Percentiles rank a stretch among this genome's conserved stretches.
These are phyloP conservation scores for Pseudocohnilembus persalinus DNA, from an alignment of 169 alveolate genomes.

Conservation along the genomic window DNA sequence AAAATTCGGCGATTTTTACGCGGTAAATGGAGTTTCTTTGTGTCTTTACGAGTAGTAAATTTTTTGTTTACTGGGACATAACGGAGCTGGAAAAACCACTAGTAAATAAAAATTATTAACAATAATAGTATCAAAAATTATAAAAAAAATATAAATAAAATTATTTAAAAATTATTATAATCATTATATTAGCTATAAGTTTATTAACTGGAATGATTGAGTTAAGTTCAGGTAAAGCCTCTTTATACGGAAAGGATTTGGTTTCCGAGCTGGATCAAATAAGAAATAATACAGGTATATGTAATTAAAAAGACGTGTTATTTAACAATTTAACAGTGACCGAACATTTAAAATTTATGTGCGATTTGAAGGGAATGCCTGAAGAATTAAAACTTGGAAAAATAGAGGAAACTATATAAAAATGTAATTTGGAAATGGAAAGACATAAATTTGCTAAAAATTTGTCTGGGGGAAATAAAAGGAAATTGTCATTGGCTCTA, in stretches of 20 bases:
- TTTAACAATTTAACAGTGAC: conserved; percentile 72
- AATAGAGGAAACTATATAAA: conserved; percentile 56
- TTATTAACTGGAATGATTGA: conserved; percentile 76
- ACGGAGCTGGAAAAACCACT: conserved; percentile 91
- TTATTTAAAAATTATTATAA: neutral
- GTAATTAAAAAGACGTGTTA: conserved; percentile 80
- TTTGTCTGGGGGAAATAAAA: conserved; percentile 85
- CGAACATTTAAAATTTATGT: conserved; percentile 73
- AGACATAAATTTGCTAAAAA: conserved; percentile 52
- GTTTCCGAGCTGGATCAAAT: conserved; percentile 53
- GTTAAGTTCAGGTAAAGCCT: conserved; percentile 66
- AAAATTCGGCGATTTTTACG: conserved; percentile 61
- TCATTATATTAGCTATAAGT: conserved; percentile 71
- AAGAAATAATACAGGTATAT: conserved; percentile 72
- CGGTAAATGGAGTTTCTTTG: conserved; percentile 64
- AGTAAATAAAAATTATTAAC: conserved; percentile 62
- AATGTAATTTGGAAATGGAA: conserved; percentile 60
- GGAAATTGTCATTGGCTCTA: conserved; percentile 85
- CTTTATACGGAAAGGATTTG: conserved; percentile 57
- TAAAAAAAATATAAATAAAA: neutral
- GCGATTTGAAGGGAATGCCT: conserved; percentile 65
- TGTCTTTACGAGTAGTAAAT: conserved; percentile 27
- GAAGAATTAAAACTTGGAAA: conserved; percentile 28
- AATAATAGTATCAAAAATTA: too few species aligned
- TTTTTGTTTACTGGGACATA: conserved; percentile 80